Base-by-base conservation (phyloP, 176 grass and related monocot species). In the Tillandsia fasciculata region DNA sequence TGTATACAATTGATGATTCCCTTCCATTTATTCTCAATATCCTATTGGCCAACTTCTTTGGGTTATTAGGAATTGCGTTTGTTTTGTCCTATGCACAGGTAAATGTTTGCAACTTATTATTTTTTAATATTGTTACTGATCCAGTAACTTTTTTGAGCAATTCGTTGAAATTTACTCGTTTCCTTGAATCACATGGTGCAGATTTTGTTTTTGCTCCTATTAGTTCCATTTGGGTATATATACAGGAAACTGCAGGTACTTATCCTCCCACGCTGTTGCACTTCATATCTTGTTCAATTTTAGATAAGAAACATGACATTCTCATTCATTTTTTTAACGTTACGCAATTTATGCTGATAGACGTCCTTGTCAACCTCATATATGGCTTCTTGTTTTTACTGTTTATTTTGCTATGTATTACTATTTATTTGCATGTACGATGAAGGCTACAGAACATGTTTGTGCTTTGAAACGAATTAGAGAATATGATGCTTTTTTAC, bases 21-120 rank as follows among this genome's bases (percentile, higher is more conserved):
- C 93, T 96, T 92, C 93, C 93, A 63, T 96, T 96, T 78, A 96
- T 96, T 64, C 81, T 96, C 57, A 96, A 96, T 75, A 96, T 96
- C 81, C 85, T 92, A 49, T 72, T 87, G 61, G 93, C 93, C 26
- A 96, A 96, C 74, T 92, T 96, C 70, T 92, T 89, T 66, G 85
- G 86, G 72, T 80, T 96, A 70, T 28, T 96, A 29, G 93, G 88
- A 49, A 87, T 85, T 78, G 81, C 76, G 11, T 70, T 89, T 79
- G 81, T 96, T 83, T 70, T 96, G 52, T 92, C 88, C 72, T 96
- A 96, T 67, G 83, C 88, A 54, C 93, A 96, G 88, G 93, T 96
- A 83, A 81, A 84, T 17, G 14, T 26, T 28, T 57, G 79, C 63
- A 67, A 28, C 50, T 69, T 53, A 20, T 10, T 70, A 56, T 27